Evolutionary conservation across 208 protist genomes (phyloP).

Genomic region (Trypanosoma cruzi): DNA sequence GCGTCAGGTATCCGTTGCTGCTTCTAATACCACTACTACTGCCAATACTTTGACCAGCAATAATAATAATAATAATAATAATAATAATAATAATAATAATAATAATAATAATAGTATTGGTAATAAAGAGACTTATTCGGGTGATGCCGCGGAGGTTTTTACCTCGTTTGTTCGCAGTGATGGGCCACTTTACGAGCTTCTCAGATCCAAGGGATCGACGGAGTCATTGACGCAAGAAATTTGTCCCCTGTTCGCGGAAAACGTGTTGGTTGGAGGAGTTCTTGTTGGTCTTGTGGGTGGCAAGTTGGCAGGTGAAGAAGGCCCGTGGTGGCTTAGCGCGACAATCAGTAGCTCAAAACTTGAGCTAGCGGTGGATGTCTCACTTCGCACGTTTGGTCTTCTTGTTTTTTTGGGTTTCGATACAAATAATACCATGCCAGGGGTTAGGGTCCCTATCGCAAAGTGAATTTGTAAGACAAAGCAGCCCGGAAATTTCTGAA

Average conservation of each 20-base stretch:
- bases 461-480: not conserved
- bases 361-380: constrained; percentile 82
- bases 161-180: constrained; percentile 42
- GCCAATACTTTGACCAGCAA: no score
- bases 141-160: not conserved
- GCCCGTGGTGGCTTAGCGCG: constrained; percentile 80
- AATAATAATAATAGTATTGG: not conserved
- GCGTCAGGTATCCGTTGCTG: constrained; percentile 4
- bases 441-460: not conserved
- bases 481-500: not conserved
- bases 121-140: not conserved
- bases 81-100: not conserved
- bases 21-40: not conserved
- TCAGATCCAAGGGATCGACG: constrained; percentile 29
- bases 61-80: no score
- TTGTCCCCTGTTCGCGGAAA: constrained; percentile 33
- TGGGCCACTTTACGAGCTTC: constrained; percentile 31
- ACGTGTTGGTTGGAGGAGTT: constrained; percentile 66
- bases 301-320: constrained; percentile 18
- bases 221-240: constrained; percentile 24
- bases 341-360: constrained; percentile 82
- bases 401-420: constrained; percentile 70
- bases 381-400: constrained; percentile 77
- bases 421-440: constrained; percentile 12
- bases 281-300: constrained; percentile 50